Conservation (phyloP, 495 filamentous ascomycete species). For the Jackrogersella minutella region DNA sequence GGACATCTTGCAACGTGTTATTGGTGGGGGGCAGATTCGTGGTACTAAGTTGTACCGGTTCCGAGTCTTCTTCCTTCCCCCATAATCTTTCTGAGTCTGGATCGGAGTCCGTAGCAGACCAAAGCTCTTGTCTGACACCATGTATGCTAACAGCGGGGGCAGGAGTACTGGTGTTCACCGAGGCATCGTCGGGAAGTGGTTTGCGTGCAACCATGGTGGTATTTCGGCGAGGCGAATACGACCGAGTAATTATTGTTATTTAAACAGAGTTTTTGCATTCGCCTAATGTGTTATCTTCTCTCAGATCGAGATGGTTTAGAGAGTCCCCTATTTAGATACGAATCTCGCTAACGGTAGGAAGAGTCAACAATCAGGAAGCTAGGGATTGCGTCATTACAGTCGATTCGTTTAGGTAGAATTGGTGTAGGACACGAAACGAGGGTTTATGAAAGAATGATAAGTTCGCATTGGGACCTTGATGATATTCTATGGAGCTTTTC, state of each 20-base stretch:
- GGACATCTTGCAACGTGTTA: slow-evolving; percentile 36
- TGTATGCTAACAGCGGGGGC: slow-evolving; percentile 44
- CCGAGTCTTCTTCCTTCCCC: slow-evolving; percentile 39
- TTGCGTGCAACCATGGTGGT: slow-evolving; percentile 48
- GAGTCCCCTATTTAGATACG: background rate
- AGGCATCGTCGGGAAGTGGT: slow-evolving; percentile 48
- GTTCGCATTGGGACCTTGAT: background rate
- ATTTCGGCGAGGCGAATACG: slow-evolving; percentile 30
- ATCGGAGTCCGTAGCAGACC: slow-evolving; percentile 48
- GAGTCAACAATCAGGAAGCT: slow-evolving; percentile 11
- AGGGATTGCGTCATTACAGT: slow-evolving; percentile 34
- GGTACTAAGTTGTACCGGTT: slow-evolving; percentile 15
- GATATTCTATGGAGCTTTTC: background rate
- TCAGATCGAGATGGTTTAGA: background rate
- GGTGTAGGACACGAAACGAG: background rate
- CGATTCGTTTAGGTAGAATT: background rate
- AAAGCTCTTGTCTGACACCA: slow-evolving; percentile 43
- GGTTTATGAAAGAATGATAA: background rate
- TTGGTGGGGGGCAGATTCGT: slow-evolving; percentile 20
- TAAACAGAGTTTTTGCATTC: background rate
- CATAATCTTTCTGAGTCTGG: slow-evolving; percentile 48
- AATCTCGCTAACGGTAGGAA: slow-evolving; percentile 19
- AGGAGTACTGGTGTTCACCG: slow-evolving; percentile 37
- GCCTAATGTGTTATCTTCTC: background rate
- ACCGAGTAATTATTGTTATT: slow-evolving; percentile 11